Percentiles rank a stretch among this genome's conserved stretches.
These are phyloP conservation scores for Podospora pseudopauciseta DNA, from an alignment of 495 filamentous ascomycete genomes.

Conservation along the genomic window DNA sequence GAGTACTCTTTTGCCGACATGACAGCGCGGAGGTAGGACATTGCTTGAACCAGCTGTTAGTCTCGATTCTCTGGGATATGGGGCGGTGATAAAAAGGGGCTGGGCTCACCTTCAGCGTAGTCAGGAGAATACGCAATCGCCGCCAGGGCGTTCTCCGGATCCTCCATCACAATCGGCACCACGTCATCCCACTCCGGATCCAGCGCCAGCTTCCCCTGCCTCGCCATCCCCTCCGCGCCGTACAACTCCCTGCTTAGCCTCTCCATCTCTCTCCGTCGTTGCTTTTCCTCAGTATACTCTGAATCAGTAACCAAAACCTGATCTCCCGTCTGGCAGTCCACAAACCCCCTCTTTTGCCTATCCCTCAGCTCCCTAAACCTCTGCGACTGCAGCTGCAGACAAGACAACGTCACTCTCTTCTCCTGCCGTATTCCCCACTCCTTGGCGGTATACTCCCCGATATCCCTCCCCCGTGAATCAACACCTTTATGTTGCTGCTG, in stretches of 20 bases:
- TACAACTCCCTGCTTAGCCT: slow-evolving; percentile 39
- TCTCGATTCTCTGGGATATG: not conserved
- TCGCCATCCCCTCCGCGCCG: slow-evolving; percentile 30
- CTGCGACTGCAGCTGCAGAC: slow-evolving; percentile 28
- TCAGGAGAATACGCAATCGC: slow-evolving; percentile 82
- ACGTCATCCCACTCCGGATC: slow-evolving; percentile 82
- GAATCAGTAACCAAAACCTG: slow-evolving; percentile 30
- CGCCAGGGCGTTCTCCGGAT: slow-evolving; percentile 76
- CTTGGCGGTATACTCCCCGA: slow-evolving; percentile 38
- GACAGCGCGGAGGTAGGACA: slow-evolving; percentile 83
- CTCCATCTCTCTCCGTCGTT: slow-evolving; percentile 44
- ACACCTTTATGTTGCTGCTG: not conserved
- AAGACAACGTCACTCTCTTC: slow-evolving; percentile 29
- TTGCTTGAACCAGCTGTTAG: slow-evolving; percentile 36
- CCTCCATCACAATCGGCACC: slow-evolving; percentile 75
- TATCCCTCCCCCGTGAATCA: slow-evolving; percentile 29
- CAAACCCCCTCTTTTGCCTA: slow-evolving; percentile 21
- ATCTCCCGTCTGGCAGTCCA: slow-evolving; percentile 11
- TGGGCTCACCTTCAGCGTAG: slow-evolving; percentile 75
- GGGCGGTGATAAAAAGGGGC: not conserved
- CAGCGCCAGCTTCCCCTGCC: slow-evolving; percentile 52
- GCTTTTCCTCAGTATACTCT: slow-evolving; percentile 45
- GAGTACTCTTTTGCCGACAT: slow-evolving; percentile 87
- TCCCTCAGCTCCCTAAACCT: slow-evolving; percentile 31
- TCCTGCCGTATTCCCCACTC: slow-evolving; percentile 36